These are phyloP conservation scores for Tylopilus rubrobrunneus DNA, from an alignment of 768 basidiomycete genomes.

Conservation along the genomic window DNA sequence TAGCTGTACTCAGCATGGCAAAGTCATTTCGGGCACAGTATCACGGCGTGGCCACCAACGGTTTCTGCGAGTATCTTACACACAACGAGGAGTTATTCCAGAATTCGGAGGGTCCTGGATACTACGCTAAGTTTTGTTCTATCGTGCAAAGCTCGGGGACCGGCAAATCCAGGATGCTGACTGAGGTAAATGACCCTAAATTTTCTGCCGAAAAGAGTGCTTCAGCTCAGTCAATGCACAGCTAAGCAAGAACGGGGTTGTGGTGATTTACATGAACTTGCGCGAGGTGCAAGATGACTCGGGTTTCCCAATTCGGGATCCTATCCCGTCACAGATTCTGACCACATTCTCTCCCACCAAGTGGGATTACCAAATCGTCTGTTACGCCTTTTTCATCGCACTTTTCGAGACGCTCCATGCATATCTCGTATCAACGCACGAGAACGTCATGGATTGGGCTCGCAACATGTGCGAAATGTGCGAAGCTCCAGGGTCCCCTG, in stretches of 20 bases:
- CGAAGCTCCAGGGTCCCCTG: background rate
- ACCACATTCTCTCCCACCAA: background rate
- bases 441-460: background rate
- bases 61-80: too few relatives aligned
- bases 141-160: too few relatives aligned
- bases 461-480: background rate
- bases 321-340: background rate
- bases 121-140: too few relatives aligned
- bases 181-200: too few relatives aligned
- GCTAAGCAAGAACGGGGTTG: conserved; percentile 10
- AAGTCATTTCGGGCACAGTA: conserved; percentile 1
- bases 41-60: conserved; percentile 4
- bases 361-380: background rate
- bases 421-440: background rate
- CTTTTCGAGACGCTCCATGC: background rate
- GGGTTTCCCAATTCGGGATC: conserved; percentile 15
- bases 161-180: too few relatives aligned
- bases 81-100: conserved; percentile 8
- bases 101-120: background rate
- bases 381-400: background rate
- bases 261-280: conserved; percentile 20
- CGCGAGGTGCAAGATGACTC: background rate
- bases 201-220: too few relatives aligned
- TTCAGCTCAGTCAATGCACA: background rate
- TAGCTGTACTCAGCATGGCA: background rate